phyloP scores from a whole-genome alignment of 306 rosid species.

The Adenanthera pavonina region DNA sequence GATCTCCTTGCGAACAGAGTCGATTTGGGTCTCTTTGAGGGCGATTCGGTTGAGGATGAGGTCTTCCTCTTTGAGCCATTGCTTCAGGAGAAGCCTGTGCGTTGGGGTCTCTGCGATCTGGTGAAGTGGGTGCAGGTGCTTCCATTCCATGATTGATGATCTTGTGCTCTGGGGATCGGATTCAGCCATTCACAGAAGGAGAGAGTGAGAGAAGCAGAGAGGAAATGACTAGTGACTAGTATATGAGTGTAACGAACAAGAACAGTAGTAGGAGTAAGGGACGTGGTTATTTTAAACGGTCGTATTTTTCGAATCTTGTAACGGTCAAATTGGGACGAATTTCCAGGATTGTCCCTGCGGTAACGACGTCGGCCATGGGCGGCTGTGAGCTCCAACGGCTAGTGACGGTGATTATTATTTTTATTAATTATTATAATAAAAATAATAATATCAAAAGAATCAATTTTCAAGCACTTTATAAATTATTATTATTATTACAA shows the following conservation, averaged over 20 bases:
- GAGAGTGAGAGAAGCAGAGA: not conserved
- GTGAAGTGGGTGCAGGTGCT: slow-evolving; percentile 81
- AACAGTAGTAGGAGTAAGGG: not conserved
- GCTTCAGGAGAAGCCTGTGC: slow-evolving; percentile 95
- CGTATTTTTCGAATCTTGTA: slow-evolving; percentile 42
- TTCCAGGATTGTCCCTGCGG: slow-evolving; percentile 41
- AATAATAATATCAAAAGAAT: not conserved
- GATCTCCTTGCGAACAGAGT: slow-evolving; percentile 73
- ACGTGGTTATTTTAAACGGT: slow-evolving; percentile 24
- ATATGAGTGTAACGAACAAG: not conserved
- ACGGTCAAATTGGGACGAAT: slow-evolving; percentile 65
- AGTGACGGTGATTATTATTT: not conserved
- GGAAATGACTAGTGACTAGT: not conserved
- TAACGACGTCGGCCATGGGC: not conserved
- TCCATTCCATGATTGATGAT: slow-evolving; percentile 75
- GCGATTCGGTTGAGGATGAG: slow-evolving; percentile 72
- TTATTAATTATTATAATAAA: not conserved
- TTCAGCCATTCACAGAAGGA: slow-evolving; percentile 55
- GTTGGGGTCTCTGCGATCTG: slow-evolving; percentile 91
- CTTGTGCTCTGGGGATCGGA: slow-evolving; percentile 46
- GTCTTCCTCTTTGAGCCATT: slow-evolving; percentile 95
- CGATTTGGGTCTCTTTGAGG: slow-evolving; percentile 82
- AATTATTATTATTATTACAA: not conserved
- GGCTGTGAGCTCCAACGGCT: not conserved
- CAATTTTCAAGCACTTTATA: not conserved